Evolutionary conservation across 768 basidiomycete genomes (phyloP), one percentile per base, ranked within the genome.

Genomic region (Auriscalpium microsporum): DNA sequence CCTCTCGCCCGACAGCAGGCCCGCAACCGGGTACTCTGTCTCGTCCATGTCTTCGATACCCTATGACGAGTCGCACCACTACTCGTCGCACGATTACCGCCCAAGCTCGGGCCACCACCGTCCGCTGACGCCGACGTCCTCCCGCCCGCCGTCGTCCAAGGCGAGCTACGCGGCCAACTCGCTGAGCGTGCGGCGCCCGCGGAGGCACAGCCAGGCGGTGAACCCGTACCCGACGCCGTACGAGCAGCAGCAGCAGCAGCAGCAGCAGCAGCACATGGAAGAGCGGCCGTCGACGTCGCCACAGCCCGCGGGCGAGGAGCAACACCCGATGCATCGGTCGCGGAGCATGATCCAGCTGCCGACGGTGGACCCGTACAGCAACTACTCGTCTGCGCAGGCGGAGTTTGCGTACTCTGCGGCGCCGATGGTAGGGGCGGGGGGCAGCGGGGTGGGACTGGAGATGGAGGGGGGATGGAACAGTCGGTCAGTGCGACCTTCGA

Each of bases 201-300:
- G 90, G 45, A 79, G 90, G 55, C 90, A 91, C 69, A 88, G 86
- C 67, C 90, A 92, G 68, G 90, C 89, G 1, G 84, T 92, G 77
- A 87, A 83, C 63, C 90, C 90, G 11, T 92, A 92, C 69, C 90
- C 90, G 16, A 85, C 82, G 58, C 87, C 89, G 46, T 92, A 91
- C 69, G 84, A 75, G 19, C 75, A 75, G 28, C 28, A 28, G 28
- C 28, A 28, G 28, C n/a, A n/a, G n/a, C 23, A 28, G 23, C 23
- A 28, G 23, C 28, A 28, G 28, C 28, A 28, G 4, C 28, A 28
- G 28, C 71, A 73, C 59, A 45, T 62, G 16, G 61, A 57, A 50
- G 61, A 52, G 44, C 56, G 60, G 37, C 61, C 61, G 11, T 62
- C 61, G 19, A 57, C 58, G n/a, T 60, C 61, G n/a, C 59, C 61